Base-by-base conservation (phyloP, 1,284 basidiomycete genomes). In the Salmacisia buchloeana region DNA sequence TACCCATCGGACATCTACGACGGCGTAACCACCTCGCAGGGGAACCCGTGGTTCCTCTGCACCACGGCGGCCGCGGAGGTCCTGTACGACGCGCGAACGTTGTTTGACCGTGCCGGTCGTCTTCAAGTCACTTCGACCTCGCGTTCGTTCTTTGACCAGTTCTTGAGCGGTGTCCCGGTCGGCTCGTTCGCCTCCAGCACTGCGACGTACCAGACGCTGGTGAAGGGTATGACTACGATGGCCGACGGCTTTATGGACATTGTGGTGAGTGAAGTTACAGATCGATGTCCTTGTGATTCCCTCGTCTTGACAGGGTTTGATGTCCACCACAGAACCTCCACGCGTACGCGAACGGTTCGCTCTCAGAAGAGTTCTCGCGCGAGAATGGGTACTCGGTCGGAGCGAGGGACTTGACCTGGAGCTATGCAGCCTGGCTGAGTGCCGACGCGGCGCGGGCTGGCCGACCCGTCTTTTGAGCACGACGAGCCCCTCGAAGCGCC, bases 11-110 rank as follows among this genome's bases (percentile, higher is more conserved):
- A 73, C 43, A 60, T 66, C 2, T 73, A 71, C 63, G 58, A 68
- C 27, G 71, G 71, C 13, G 59, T 61, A 9, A 61, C 57, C 18
- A 64, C 61, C 2, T 65, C 64, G 21, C 56, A 67, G 59, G 71
- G 69, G 56, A 73, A 73, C 61, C 71, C 71, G 13, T 73, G 71
- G 71, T 73, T 63, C 68, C 63, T 73, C 36, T 71, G 69, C 58
- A 73, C 71, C 2, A 62, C 66, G 2, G 68, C 71, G 12, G 66
- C 67, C 1, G 68, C 69, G 33, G 71, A 73, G 65, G 62, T 73
- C 18, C 63, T 73, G 54, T 67, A 73, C 69, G 64, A 65, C 0
- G 69, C 69, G 29, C 39, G 67, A 3, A 45, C 58, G 10, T 63
- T 65, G 2, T 67, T 64, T 29, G 62, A 56, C 35, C 33, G 59